Base-by-base conservation (phyloP, 2,329 filamentous ascomycete species). In the Colletotrichum destructivum region DNA sequence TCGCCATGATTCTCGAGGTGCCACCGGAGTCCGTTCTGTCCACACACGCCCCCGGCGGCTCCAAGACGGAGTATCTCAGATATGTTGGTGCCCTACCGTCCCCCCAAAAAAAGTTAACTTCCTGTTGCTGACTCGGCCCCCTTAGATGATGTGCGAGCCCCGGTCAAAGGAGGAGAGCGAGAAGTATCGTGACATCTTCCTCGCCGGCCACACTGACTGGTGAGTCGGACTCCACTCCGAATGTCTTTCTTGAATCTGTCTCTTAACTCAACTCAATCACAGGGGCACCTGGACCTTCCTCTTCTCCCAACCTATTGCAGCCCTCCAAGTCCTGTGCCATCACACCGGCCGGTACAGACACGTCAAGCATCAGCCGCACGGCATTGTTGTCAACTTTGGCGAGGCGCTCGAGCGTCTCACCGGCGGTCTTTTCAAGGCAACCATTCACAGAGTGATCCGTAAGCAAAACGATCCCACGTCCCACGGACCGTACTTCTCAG, bases 161-260 rank as follows among this genome's bases (percentile, higher is more conserved):
- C 77, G 82, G 5, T 75, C 78, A 3, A 75, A 74, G 13, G 79
- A 79, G 42, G 81, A 81, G 15, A 81, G 82, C 56, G 76, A 77
- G 42, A 81, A 79, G 63, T 80, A 81, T 62, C 75, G 81, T 15
- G 79, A 82, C 66, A 79, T 82, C 18, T 83, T 80, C 77, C 79
- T 82, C 3, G 77, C 81, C 16, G 82, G 80, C n/a, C 82, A 84
- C 75, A 83, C 82, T 2, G 82, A 84, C 66, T 84, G 82, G 54
- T 66, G 12, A 52, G 63, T 18, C 15, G 4, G 6, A 3, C 1
- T 15, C 8, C 13, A 0, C 1, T 2, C 5, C 18, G 2, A 9
- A 9, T 15, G 18, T 7, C 1, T 18, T 40, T 11, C 13, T n/a
- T 8, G 16, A 2, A 23, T 7, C 2, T 8, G 40, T 26, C 26